Base-by-base conservation (phyloP, 495 filamentous ascomycete species). In the Acidomyces sp. region DNA sequence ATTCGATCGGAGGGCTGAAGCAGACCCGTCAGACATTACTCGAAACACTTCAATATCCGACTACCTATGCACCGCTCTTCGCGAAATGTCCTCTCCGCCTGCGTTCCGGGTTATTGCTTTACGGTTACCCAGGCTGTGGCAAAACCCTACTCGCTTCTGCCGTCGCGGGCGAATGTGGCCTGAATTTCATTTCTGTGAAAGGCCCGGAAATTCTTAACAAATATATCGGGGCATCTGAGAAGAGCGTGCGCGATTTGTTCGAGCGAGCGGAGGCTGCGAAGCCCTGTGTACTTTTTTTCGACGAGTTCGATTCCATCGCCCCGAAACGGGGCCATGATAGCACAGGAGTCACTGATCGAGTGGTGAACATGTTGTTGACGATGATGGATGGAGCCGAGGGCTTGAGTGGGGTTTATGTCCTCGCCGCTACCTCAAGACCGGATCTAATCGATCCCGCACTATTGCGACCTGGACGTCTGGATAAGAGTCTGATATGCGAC, bases 361-460 rank as follows among this genome's bases (percentile, higher is more conserved):
- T 97, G 1, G 90, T 97, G 49, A 96, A 96, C 55, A 92, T 96
- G 65, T 74, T 97, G 32, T 67, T 97, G 6, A 97, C 90, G 3
- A 92, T 95, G 60, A 97, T 97, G 92, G 90, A 97, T 54, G 90
- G 90, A 54, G 92, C 92, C 1, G 92, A 97, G 56, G 90, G 92
- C 13, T 62, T 96, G 4, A 82, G 77, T 0, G 92, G 92, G 0
- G 90, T 97, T 1, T 96, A 96, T 52, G 90, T 97, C 1, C 74
- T 97, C 3, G 90, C 90, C 20, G 90, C 90, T 11, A 97, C 90
- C 1, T 81, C 74, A 2, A 65, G 90, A 19, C 90, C 90, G 0
- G 92, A 97, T 58, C 56, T 96, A 4, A 96, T 97, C 31, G 90
- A 97, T 54, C 88, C 90, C 2, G 90, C 90, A 3, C 63, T 97